Percentiles rank a stretch among this genome's conserved stretches.
These are phyloP conservation scores for Maudiozyma bulderi DNA, from an alignment of 805 yeast species.

Conservation along the genomic window DNA sequence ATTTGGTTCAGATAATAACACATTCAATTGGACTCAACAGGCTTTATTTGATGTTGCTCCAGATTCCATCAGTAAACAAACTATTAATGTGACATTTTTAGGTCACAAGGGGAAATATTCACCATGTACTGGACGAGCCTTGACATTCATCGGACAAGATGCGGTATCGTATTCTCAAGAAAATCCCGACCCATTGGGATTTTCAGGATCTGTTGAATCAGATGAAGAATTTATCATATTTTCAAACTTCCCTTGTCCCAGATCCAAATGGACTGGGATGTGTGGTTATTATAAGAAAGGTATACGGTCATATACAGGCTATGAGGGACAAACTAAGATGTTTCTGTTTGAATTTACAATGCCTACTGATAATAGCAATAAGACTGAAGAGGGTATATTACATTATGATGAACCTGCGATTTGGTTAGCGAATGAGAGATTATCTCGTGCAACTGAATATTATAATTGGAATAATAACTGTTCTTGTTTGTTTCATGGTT, in stretches of 20 bases:
- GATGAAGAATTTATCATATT: constrained; percentile 49
- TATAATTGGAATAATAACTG: constrained; percentile 40
- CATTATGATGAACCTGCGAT: constrained; percentile 53
- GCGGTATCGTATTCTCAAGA: constrained; percentile 40
- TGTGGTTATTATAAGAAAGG: constrained; percentile 67
- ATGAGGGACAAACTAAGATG: constrained; percentile 52
- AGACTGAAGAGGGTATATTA: constrained; percentile 23
- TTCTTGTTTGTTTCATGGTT: constrained; percentile 64
- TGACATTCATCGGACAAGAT: constrained; percentile 47
- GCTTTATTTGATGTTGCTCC: constrained; percentile 44
- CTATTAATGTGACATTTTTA: constrained; percentile 50
- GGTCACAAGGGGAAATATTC: constrained; percentile 51
- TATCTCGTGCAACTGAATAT: constrained; percentile 63
- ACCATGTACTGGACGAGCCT: constrained; percentile 55
- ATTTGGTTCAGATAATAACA: constrained; percentile 12
- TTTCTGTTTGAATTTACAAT: constrained; percentile 57
- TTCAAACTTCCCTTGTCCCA: constrained; percentile 44
- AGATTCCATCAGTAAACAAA: not conserved
- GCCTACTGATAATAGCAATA: constrained; percentile 40
- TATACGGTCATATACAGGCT: constrained; percentile 65
- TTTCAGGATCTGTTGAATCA: constrained; percentile 36
- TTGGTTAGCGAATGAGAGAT: constrained; percentile 59
- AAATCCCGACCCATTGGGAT: constrained; percentile 39
- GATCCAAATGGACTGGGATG: constrained; percentile 42
- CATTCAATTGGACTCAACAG: constrained; percentile 41